phyloP scores from a whole-genome alignment of 176 grass and related monocot species.

The Urochloa ruziziensis region DNA sequence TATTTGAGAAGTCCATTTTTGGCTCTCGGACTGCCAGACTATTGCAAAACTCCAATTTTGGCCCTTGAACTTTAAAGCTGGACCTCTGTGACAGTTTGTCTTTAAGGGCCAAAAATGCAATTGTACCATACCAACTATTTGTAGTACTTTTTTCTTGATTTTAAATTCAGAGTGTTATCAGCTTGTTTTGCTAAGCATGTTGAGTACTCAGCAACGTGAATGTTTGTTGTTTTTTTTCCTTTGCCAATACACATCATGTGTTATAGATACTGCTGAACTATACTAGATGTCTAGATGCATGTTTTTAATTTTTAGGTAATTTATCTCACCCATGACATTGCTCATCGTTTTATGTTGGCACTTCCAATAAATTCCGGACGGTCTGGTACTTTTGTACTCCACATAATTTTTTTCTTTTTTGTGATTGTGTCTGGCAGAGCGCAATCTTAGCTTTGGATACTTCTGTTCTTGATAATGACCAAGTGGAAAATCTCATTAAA shows the following conservation, averaged over 20 bases:
- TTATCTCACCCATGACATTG: conserved; percentile 12
- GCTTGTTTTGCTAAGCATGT: conserved; percentile 9
- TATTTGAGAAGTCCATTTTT: neutral
- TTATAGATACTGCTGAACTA: conserved; percentile 18
- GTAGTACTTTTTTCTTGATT: neutral
- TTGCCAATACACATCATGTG: neutral
- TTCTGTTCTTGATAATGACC: conserved; percentile 89
- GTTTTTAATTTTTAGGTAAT: conserved; percentile 22
- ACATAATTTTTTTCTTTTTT: conserved; percentile 32
- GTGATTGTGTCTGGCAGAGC: conserved; percentile 48
- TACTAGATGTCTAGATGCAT: conserved; percentile 25
- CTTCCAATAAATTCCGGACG: neutral
- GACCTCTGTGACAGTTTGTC: neutral
- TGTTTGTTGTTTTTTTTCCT: neutral
- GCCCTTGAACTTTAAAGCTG: neutral
- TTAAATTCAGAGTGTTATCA: neutral
- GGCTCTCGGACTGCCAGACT: neutral
- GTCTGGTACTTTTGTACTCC: neutral
- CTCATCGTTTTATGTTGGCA: neutral
- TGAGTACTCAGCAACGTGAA: neutral
- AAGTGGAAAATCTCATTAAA: conserved; percentile 99
- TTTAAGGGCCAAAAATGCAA: neutral
- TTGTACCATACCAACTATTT: neutral
- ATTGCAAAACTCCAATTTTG: neutral
- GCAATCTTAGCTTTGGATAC: conserved; percentile 87